Conservation (phyloP, 2,329 filamentous ascomycete genomes). For the Neocatenulostroma microsporum region DNA sequence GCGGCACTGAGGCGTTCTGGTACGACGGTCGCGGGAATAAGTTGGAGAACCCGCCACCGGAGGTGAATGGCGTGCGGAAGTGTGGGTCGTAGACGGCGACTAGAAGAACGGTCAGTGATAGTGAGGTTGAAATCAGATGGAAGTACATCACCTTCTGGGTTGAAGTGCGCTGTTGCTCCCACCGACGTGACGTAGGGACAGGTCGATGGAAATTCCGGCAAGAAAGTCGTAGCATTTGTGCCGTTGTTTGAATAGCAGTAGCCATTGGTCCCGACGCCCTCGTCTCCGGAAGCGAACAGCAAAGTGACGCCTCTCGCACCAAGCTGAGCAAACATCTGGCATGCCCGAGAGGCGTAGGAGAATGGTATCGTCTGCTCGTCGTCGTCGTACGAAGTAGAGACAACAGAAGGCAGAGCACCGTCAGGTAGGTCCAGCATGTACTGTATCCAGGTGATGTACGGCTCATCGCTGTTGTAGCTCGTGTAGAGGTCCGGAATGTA, state of each 20-base stretch:
- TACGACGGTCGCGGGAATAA: slow-evolving; percentile 36
- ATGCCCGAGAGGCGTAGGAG: slow-evolving; percentile 54
- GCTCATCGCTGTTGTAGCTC: too few relatives aligned
- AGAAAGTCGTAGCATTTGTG: slow-evolving; percentile 30
- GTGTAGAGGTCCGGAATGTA: too few relatives aligned
- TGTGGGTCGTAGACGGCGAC: too few relatives aligned
- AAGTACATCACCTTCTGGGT: slow-evolving; percentile 31
- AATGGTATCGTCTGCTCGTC: slow-evolving; percentile 56
- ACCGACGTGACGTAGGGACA: slow-evolving; percentile 32
- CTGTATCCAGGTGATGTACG: slow-evolving; percentile 2
- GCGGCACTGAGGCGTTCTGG: slow-evolving; percentile 34
- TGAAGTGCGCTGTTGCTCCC: slow-evolving; percentile 34
- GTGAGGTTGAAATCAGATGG: too few relatives aligned
- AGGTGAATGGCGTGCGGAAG: too few relatives aligned
- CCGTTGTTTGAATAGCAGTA: slow-evolving; percentile 41
- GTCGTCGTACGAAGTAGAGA: slow-evolving; percentile 60
- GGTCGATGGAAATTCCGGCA: slow-evolving; percentile 40
- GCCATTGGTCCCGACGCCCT: slow-evolving; percentile 43
- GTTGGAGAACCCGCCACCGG: slow-evolving; percentile 39
- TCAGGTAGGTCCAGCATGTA: too few relatives aligned
- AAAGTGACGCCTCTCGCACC: slow-evolving; percentile 59
- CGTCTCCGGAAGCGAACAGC: slow-evolving; percentile 56
- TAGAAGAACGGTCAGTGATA: too few relatives aligned
- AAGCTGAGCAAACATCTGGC: slow-evolving; percentile 57
- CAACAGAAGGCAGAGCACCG: too few relatives aligned